A percentile compares a stretch with the other conserved stretches of the same genome.
Conservation (phyloP, 306 rosid species). For the Sesbania bispinosa region DNA sequence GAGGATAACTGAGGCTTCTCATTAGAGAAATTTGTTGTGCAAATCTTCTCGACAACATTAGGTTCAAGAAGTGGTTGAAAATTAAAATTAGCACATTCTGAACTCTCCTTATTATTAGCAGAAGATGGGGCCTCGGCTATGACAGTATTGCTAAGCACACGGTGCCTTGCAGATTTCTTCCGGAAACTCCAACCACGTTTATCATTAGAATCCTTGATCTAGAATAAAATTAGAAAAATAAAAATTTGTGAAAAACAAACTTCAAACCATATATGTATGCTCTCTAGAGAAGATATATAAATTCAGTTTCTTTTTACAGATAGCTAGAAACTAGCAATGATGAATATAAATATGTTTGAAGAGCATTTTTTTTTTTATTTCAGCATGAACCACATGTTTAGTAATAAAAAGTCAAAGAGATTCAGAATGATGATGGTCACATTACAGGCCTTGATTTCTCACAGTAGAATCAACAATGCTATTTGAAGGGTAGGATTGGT, state of each 20-base stretch:
- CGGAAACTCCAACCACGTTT: conserved; percentile 93
- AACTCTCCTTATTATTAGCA: conserved; percentile 57
- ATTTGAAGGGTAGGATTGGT: neutral
- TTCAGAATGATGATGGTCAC: neutral
- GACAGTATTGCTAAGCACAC: conserved; percentile 81
- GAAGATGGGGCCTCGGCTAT: conserved; percentile 47
- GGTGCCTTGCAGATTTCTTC: conserved; percentile 72
- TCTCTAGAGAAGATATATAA: neutral
- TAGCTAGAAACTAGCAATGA: neutral
- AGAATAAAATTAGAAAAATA: neutral
- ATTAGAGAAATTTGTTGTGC: conserved; percentile 32
- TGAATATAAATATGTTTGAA: neutral
- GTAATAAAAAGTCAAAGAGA: neutral
- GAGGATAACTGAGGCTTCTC: conserved; percentile 50
- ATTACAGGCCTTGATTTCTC: no score
- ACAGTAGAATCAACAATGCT: no score
- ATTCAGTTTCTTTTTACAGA: neutral
- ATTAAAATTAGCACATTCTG: conserved; percentile 45
- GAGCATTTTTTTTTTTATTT: neutral
- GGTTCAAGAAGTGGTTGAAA: conserved; percentile 41
- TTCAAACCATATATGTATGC: neutral
- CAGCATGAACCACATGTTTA: neutral
- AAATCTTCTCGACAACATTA: conserved; percentile 47
- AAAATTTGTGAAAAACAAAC: neutral
- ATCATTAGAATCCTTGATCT: conserved; percentile 66